These are phyloP conservation scores for Cucumis cinereus DNA, from an alignment of 306 rosid species.

Conservation along the genomic window DNA sequence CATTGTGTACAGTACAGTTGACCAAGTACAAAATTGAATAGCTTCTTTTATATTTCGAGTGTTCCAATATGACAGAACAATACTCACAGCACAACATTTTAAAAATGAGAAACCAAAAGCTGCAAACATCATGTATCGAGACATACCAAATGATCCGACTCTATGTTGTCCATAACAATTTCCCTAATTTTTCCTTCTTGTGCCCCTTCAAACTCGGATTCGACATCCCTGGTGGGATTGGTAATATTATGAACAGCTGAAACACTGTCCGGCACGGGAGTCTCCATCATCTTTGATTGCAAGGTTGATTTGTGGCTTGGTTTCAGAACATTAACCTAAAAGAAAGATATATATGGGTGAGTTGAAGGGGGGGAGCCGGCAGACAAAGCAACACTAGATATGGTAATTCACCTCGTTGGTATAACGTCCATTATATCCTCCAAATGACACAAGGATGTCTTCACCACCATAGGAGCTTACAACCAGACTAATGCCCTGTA, in stretches of 20 bases:
- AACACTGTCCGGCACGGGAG: constrained; percentile 51
- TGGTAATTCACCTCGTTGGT: constrained; percentile 57
- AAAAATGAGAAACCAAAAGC: constrained; percentile 11
- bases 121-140: constrained; percentile 5
- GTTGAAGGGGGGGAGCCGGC: constrained; percentile 11
- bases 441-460: constrained; percentile 70
- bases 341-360: constrained; percentile 6
- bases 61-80: not conserved
- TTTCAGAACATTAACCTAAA: constrained; percentile 73
- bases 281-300: constrained; percentile 58
- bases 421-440: constrained; percentile 92
- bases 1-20: not conserved
- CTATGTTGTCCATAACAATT: constrained; percentile 56
- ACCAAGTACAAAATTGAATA: not conserved
- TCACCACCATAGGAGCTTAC: constrained; percentile 63
- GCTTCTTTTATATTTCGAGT: not conserved
- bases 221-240: constrained; percentile 56
- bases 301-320: constrained; percentile 88
- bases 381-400: constrained; percentile 8
- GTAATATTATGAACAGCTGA: constrained; percentile 54
- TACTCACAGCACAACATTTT: not conserved
- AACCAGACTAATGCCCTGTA: constrained; percentile 85
- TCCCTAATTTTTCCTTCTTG: constrained; percentile 81
- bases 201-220: constrained; percentile 53
- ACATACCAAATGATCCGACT: constrained; percentile 41